phyloP scores from a whole-genome alignment of 108 stramenopile genomes.

The Skeletonema potamos region DNA sequence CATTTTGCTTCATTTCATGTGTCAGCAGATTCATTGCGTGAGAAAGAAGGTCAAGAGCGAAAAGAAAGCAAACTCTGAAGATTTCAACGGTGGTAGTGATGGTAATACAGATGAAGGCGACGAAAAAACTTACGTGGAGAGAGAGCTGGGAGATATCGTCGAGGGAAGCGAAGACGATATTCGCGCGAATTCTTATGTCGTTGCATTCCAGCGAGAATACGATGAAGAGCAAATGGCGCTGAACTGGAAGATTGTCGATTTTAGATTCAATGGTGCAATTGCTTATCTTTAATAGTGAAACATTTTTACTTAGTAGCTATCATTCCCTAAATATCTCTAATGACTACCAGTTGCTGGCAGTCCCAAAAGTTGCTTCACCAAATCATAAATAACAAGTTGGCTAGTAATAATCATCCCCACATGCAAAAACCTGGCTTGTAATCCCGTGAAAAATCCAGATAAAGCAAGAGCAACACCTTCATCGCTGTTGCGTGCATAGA shows the following conservation, averaged over 20 bases:
- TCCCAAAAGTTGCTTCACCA: slow-evolving; percentile 90
- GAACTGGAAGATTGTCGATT: slow-evolving; percentile 95
- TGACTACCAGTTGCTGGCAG: slow-evolving; percentile 88
- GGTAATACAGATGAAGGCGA: slow-evolving; percentile 45
- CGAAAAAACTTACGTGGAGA: slow-evolving; percentile 38
- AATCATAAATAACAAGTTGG: slow-evolving; percentile 93
- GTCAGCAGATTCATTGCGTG: slow-evolving; percentile 99
- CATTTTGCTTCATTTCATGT: slow-evolving; percentile 93
- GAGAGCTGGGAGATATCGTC: slow-evolving; percentile 83
- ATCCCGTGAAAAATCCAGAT: slow-evolving; percentile 76
- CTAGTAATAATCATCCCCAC: slow-evolving; percentile 91
- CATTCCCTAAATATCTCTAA: slow-evolving; percentile 20
- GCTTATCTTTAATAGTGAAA: slow-evolving; percentile 42
- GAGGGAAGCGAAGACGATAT: slow-evolving; percentile 93
- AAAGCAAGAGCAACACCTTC: slow-evolving; percentile 66
- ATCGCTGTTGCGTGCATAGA: slow-evolving; percentile 77
- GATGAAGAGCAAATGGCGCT: slow-evolving; percentile 88
- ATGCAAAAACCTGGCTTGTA: slow-evolving; percentile 85
- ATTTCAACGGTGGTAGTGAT: slow-evolving; percentile 47
- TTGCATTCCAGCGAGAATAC: slow-evolving; percentile 95
- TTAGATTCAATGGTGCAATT: slow-evolving; percentile 64
- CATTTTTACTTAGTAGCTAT: neutral
- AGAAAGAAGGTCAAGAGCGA: slow-evolving; percentile 74
- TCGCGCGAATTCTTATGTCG: slow-evolving; percentile 93
- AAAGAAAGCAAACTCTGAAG: slow-evolving; percentile 44